These are phyloP conservation scores for Stagonosporopsis tanaceti DNA, from an alignment of 2,329 filamentous ascomycete genomes.

Conservation along the genomic window DNA sequence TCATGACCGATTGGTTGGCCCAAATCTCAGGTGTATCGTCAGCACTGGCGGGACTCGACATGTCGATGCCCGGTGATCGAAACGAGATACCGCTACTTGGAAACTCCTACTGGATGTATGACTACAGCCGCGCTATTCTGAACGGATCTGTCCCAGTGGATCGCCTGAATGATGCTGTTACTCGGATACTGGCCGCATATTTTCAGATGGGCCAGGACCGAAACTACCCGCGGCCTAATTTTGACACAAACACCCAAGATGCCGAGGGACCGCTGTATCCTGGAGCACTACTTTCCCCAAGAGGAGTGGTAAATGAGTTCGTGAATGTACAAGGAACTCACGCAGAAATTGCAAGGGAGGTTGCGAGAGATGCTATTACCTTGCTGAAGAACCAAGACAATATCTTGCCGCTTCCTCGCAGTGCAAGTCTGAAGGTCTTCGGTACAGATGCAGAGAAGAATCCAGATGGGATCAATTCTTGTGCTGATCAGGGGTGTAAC, in stretches of 20 bases:
- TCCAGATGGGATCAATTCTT: conserved; percentile 70
- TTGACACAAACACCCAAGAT: conserved; percentile 47
- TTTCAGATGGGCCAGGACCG: conserved; percentile 64
- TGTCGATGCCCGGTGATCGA: conserved; percentile 78
- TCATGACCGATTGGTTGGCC: conserved; percentile 90
- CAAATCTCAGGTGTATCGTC: conserved; percentile 82
- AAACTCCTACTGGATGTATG: conserved; percentile 71
- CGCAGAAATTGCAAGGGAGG: conserved; percentile 58
- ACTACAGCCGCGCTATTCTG: conserved; percentile 77
- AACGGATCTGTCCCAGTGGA: conserved; percentile 85
- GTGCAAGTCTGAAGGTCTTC: conserved; percentile 45
- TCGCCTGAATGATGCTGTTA: conserved; percentile 86
- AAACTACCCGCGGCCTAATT: conserved; percentile 55
- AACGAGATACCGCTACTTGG: conserved; percentile 54
- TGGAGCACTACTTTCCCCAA: conserved; percentile 62
- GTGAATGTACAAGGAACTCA: conserved; percentile 66
- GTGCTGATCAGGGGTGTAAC: conserved; percentile 71
- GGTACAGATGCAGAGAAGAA: conserved; percentile 62
- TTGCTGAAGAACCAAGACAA: conserved; percentile 70
- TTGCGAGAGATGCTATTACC: conserved; percentile 65
- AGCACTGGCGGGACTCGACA: conserved; percentile 83
- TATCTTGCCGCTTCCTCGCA: conserved; percentile 57
- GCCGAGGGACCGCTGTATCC: conserved; percentile 48
- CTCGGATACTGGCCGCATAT: conserved; percentile 86
- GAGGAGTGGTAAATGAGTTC: conserved; percentile 73